A percentile compares a stretch with the other conserved stretches of the same genome.
Conservation (phyloP, 441 rosid genomes). For the Viola pubescens region DNA sequence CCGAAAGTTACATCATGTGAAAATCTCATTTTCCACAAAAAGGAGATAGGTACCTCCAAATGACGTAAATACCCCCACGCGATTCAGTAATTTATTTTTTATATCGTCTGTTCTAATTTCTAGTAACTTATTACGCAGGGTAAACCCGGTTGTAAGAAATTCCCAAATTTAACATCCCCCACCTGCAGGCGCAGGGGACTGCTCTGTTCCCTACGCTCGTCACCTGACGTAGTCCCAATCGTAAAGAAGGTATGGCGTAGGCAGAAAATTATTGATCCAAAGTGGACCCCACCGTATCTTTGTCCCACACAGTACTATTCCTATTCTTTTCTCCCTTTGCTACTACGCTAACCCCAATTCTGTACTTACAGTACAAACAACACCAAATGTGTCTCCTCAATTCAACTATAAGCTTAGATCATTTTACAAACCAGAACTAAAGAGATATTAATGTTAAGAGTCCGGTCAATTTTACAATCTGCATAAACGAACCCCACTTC, state of each 20-base stretch:
- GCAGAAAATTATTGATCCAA: neutral
- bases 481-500: neutral
- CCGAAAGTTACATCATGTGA: conserved; percentile 28
- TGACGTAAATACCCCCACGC: conserved; percentile 28
- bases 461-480: neutral
- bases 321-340: neutral
- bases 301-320: conserved; percentile 22
- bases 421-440: neutral
- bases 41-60: neutral
- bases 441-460: neutral
- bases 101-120: neutral
- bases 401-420: too few species aligned
- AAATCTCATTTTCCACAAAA: conserved; percentile 33
- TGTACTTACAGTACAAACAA: neutral
- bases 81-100: neutral
- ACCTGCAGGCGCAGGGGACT: too few species aligned
- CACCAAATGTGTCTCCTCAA: neutral
- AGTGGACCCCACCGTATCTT: conserved; percentile 40
- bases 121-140: too few species aligned
- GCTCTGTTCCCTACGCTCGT: neutral
- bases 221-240: neutral
- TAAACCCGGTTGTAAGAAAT: too few species aligned
- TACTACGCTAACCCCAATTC: conserved; percentile 7
- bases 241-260: neutral
- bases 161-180: neutral